Evolutionary conservation across 139 green algal species (phyloP).

Genomic region (Prasinococcaceae sp.): DNA sequence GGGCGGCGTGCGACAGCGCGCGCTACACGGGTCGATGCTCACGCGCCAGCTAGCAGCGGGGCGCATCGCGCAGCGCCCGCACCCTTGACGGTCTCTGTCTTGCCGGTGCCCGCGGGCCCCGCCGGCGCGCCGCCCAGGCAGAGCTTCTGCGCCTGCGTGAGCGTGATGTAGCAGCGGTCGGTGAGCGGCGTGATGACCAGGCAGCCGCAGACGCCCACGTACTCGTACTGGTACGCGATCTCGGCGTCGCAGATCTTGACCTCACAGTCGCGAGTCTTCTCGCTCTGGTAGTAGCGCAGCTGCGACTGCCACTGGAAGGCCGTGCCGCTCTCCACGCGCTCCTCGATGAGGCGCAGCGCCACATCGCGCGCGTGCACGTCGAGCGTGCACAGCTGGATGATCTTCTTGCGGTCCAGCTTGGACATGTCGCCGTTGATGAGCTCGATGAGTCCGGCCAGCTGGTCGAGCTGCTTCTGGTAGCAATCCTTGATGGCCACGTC

Average conservation of each 20-base stretch:
- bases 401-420: conserved; percentile 71
- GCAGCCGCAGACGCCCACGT: conserved; percentile 80
- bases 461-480: conserved; percentile 31
- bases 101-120: conserved; percentile 69
- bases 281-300: conserved; percentile 67
- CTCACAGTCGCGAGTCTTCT: conserved; percentile 54
- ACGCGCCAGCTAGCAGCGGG: conserved; percentile 22
- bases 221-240: conserved; percentile 79
- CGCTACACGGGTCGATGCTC: too few relatives aligned
- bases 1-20: too few relatives aligned
- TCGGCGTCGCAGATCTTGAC: conserved; percentile 83
- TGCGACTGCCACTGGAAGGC: conserved; percentile 72
- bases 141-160: conserved; percentile 77
- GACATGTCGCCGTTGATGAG: conserved; percentile 68
- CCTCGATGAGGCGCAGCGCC: conserved; percentile 64
- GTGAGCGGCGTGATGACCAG: conserved; percentile 91
- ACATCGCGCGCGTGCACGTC: conserved; percentile 86
- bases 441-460: conserved; percentile 66
- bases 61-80: too few relatives aligned
- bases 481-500: conserved; percentile 71
- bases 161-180: conserved; percentile 89
- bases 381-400: conserved; percentile 89
- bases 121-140: conserved; percentile 73
- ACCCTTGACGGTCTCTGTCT: conserved; percentile 82
- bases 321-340: conserved; percentile 48